These are phyloP conservation scores for Stachybotrys chartarum DNA, from an alignment of 2,329 filamentous ascomycete genomes.

Conservation along the genomic window DNA sequence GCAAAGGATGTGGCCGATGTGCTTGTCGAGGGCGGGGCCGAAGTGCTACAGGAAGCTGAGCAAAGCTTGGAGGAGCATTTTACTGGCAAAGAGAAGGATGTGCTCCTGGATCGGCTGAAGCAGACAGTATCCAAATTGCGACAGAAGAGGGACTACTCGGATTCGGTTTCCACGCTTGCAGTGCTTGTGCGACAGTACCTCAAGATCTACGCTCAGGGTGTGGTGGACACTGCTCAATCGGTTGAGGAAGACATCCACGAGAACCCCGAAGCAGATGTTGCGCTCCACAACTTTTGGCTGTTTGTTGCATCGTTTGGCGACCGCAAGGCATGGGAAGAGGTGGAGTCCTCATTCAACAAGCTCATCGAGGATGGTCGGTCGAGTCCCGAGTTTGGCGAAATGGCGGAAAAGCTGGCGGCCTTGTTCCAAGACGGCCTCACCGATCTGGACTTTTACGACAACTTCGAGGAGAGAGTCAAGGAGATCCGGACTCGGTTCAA, in stretches of 20 bases:
- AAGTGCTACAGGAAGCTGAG: constrained; percentile 51
- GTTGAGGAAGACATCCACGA: constrained; percentile 64
- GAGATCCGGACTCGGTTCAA: constrained; percentile 47
- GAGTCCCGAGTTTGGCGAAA: constrained; percentile 74
- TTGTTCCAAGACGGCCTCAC: constrained; percentile 75
- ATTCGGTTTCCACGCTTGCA: constrained; percentile 75
- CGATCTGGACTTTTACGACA: constrained; percentile 70
- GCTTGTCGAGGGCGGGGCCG: constrained; percentile 44
- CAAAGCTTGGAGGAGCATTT: constrained; percentile 70
- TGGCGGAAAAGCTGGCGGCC: constrained; percentile 66
- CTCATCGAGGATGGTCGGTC: constrained; percentile 67
- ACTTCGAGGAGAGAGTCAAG: constrained; percentile 51
- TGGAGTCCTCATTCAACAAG: constrained; percentile 60
- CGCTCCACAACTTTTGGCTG: constrained; percentile 72
- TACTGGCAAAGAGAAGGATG: constrained; percentile 63
- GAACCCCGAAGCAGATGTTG: constrained; percentile 68
- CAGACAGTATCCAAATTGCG: constrained; percentile 67
- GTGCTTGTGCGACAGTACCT: constrained; percentile 73
- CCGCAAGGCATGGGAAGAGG: constrained; percentile 63
- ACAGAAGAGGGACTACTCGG: constrained; percentile 72
- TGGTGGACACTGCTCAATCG: constrained; percentile 57
- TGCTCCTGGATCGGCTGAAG: constrained; percentile 69
- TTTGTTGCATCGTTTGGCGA: constrained; percentile 77
- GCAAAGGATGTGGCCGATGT: constrained; percentile 46
- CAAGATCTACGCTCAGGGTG: constrained; percentile 65